Evolutionary conservation across 805 yeast genomes (phyloP), one percentile per base, ranked within the genome.

Genomic region (Wickerhamiella shivajii): DNA sequence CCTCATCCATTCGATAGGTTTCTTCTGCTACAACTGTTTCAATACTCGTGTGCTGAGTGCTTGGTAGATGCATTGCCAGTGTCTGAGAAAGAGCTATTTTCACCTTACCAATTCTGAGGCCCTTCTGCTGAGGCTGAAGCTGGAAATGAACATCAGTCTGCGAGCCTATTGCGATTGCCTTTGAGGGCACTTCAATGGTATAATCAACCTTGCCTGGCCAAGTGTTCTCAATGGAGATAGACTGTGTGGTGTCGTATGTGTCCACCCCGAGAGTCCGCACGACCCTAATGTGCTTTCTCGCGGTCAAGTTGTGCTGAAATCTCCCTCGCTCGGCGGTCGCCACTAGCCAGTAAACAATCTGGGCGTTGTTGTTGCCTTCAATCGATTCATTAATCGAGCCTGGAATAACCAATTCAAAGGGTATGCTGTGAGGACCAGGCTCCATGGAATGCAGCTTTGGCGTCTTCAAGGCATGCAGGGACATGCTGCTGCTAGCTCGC

Each of bases 181-280:
- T 76, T 17, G 81, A 65, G 0, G 97, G 96, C 5, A 80, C 74
- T 34, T 80, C 77, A 39, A 90, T 71, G 3, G 83, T 69, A 53
- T 87, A 87, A 49, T 87, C 96, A 20, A 87, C 81, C 51, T 90
- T 90, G 29, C 73, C 62, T 2, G 97, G 96, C 97, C 97, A 87
- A 1, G 85, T 75, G 52, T 87, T 87, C 50, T 84, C 94, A 20
- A 87, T 92, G 0, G 93, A 80, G 45, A 85, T 79, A 0, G 97
- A 81, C 53, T 87, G 96, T 0, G 92, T 67, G 16, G 84, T 61
- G 47, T 90, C 97, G 3, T 79, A 68, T 1, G 92, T 69, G 53
- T 87, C 97, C 1, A 93, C 69, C 2, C 93, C 74, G 39, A 87
- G 58, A 0, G 97, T 87, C 47, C 98, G 67, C 8, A 90, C 71